A percentile compares a stretch with the other conserved stretches of the same genome.
phyloP scores from a whole-genome alignment of 805 yeast species.

The Millerago galiae region DNA sequence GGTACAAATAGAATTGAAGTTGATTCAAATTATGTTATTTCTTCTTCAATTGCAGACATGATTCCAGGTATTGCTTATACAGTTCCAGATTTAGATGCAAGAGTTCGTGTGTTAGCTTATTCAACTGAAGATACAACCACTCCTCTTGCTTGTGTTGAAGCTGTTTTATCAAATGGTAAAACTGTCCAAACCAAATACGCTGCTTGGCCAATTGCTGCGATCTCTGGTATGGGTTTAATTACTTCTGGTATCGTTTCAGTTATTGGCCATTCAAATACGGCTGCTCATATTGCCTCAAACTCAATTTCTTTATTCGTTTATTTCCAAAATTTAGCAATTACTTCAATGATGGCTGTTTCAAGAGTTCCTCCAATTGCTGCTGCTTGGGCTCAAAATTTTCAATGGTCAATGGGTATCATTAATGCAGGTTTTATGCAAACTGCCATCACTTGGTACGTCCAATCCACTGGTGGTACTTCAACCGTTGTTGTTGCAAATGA shows the following conservation, averaged over 20 bases:
- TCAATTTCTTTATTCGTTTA: slow-evolving; percentile 78
- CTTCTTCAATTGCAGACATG: slow-evolving; percentile 33
- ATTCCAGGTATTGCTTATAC: slow-evolving; percentile 86
- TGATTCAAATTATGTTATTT: slow-evolving; percentile 39
- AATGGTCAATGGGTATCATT: slow-evolving; percentile 94
- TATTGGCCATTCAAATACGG: slow-evolving; percentile 83
- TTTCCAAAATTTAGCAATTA: slow-evolving; percentile 82
- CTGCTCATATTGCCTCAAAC: slow-evolving; percentile 83
- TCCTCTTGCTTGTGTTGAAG: slow-evolving; percentile 88
- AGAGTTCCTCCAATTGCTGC: slow-evolving; percentile 88
- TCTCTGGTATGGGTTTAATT: slow-evolving; percentile 82
- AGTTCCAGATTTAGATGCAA: slow-evolving; percentile 90
- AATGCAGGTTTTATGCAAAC: slow-evolving; percentile 75
- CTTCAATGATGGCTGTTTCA: slow-evolving; percentile 80
- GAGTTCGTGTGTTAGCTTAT: slow-evolving; percentile 69
- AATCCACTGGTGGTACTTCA: slow-evolving; percentile 83
- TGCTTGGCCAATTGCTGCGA: slow-evolving; percentile 89
- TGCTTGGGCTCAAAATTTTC: slow-evolving; percentile 87
- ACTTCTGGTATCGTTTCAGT: slow-evolving; percentile 78
- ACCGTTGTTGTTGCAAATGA: slow-evolving; percentile 66
- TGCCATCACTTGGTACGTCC: slow-evolving; percentile 78
- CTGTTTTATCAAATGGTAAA: slow-evolving; percentile 78
- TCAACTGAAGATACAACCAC: slow-evolving; percentile 38
- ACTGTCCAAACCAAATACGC: slow-evolving; percentile 92
- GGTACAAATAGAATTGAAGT: slow-evolving; percentile 88